Base-by-base conservation (phyloP, 2,329 filamentous ascomycete genomes). In the Aureobasidium pullulans region DNA sequence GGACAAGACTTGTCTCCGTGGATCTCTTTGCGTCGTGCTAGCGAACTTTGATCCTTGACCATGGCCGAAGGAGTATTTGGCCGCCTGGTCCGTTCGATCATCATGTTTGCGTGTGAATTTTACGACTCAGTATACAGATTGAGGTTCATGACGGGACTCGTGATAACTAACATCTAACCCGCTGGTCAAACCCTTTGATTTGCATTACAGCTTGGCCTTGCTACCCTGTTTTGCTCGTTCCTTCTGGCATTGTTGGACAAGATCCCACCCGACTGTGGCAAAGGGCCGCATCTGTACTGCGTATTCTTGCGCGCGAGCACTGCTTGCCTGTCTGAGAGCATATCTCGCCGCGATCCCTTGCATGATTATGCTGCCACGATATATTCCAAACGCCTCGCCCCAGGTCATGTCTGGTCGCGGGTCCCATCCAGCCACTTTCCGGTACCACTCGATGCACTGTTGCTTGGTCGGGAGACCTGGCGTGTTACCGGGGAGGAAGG, bases 271-370 rank as follows among this genome's bases (percentile, higher is more conserved):
- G 66, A 88, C 79, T 72, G 90, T 80, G 0, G 87, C 91, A 77
- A 93, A 83, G 23, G 88, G 85, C 47, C 77, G 80, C 75, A 89
- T 85, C 71, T 84, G 82, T 59, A 76, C 77, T 1, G 81, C 90
- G 73, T 96, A 89, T 43, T 85, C 80, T 66, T 79, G 82, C 6
- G 94, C 94, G 71, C 88, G 83, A 60, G 84, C 88, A 72, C 90
- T 96, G 74, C 91, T 96, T 39, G 94, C 94, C 79, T 97, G 61
- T 50, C 93, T 79, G 49, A 82, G 76, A 29, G 94, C 94, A 72
- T 88, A 88, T 64, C 94, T 79, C 52, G 94, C 94, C 50, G 92
- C 92, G 71, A 99, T 97, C 3, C 94, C 94, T 77, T 99, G 94
- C 86, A 79, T 83, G 69, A 86, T 86, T 42, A 86, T 77, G 28